These are phyloP conservation scores for Chrysanthemum seticuspe DNA, from an alignment of 129 eudicot genomes.

Conservation along the genomic window DNA sequence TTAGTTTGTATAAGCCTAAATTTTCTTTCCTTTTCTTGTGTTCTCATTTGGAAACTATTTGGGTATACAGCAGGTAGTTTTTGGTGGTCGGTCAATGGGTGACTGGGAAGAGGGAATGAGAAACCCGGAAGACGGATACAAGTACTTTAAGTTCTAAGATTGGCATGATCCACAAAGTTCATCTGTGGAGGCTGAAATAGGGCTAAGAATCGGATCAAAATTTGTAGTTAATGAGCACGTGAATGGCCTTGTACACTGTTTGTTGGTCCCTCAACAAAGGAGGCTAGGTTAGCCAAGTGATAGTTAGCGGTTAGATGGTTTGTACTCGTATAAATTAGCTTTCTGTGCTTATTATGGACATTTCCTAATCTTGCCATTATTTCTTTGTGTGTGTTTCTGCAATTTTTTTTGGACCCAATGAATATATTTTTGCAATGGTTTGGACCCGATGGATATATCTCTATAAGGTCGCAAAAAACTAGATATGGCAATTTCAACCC, in stretches of 20 bases:
- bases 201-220: background rate
- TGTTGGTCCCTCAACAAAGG: conserved; percentile 11
- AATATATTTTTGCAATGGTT: too few relatives aligned
- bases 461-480: too few relatives aligned
- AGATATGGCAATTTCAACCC: too few relatives aligned
- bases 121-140: conserved; percentile 67
- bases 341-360: background rate
- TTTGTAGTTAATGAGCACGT: conserved; percentile 7
- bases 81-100: conserved; percentile 78
- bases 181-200: background rate
- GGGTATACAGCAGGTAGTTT: conserved; percentile 84
- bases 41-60: conserved; percentile 49
- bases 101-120: conserved; percentile 99
- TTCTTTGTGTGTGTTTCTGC: too few relatives aligned
- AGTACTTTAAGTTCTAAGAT: conserved; percentile 65
- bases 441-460: too few relatives aligned
- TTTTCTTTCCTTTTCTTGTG: background rate
- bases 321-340: conserved; percentile 2
- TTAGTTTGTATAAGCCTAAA: background rate
- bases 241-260: conserved; percentile 14
- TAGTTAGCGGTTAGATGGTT: conserved; percentile 5
- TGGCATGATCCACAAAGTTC: conserved; percentile 4
- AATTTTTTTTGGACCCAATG: too few relatives aligned
- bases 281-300: conserved; percentile 19
- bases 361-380: too few relatives aligned